Base-by-base conservation (phyloP, 2,329 filamentous ascomycete species). In the Paecilomyces niveus region DNA sequence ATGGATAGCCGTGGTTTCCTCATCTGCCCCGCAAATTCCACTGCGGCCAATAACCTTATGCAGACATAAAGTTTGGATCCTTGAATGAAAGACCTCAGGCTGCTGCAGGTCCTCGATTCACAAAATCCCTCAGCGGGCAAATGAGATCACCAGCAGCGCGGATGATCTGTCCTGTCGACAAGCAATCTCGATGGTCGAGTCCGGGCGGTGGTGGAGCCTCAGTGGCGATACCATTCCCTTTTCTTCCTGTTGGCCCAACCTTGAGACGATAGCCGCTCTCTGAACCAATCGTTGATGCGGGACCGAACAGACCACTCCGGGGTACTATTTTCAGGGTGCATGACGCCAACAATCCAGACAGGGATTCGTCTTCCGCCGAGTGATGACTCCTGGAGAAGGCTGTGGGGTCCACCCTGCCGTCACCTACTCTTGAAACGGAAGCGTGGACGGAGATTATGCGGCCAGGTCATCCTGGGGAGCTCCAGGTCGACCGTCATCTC, bases 301-400 rank as follows among this genome's bases (percentile, higher is more conserved):
- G 66, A 70, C 70, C 69, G 54, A 66, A 24, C 45, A 53, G 8
- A 15, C 33, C 9, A 8, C 39, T 56, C n/a, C n/a, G 56, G 58
- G 57, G 63, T 65, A 69, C 69, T 69, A 70, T 67, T 67, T 63
- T 58, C 65, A 67, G 61, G 54, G 49, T 69, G 67, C 69, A 72
- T 72, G 68, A 71, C 68, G 70, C 68, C 65, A 72, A 63, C 61
- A 51, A 54, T 35, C 15, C 54, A 35, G 35, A 21, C 32, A 53
- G 31, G 33, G 51, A 54, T 33, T 21, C 55, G 52, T 51, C 26
- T 32, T 45, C 57, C 57, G 45, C 18, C 22, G 52, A 49, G 52
- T 26, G 39, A 39, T 39, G 29, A 52, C 52, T 54, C 31, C n/a
- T 53, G 55, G 49, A 32, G 29, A 54, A 35, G 31, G n/a, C 22